Conservation (phyloP, 441 rosid genomes). For the Melastoma candidum region DNA sequence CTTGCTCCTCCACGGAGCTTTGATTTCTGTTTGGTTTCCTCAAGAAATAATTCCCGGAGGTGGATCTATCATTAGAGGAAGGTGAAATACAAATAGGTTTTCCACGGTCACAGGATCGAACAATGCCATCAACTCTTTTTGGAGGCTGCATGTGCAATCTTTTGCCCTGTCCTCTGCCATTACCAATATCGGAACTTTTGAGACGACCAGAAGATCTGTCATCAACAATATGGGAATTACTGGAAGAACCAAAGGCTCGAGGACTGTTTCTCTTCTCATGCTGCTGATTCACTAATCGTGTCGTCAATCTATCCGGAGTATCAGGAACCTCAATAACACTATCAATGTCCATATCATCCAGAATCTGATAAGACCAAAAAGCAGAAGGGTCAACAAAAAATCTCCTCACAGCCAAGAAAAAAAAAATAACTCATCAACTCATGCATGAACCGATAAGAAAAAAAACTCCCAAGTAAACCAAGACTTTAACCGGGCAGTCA, state of each 20-base stretch:
- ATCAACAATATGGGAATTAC: conserved; percentile 3
- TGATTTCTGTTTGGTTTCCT: conserved; percentile 5
- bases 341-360: too few species aligned
- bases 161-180: conserved; percentile 7
- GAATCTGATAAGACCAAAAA: too few species aligned
- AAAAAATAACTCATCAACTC: too few species aligned
- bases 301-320: conserved; percentile 20
- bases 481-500: too few species aligned
- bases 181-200: not conserved
- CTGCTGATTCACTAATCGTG: conserved; percentile 2
- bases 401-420: too few species aligned
- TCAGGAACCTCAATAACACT: conserved; percentile 11
- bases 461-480: too few species aligned
- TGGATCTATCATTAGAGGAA: conserved; percentile 2
- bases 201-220: not conserved
- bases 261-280: conserved; percentile 1
- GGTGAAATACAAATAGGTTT: conserved; percentile 2
- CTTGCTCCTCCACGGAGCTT: not conserved
- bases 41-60: not conserved
- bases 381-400: too few species aligned
- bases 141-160: conserved; percentile 14
- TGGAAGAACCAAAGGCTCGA: conserved; percentile 1
- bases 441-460: too few species aligned
- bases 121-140: conserved; percentile 7
- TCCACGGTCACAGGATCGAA: conserved; percentile 1